Base-by-base conservation (phyloP, 2,329 filamentous ascomycete species). In the Ceratocystis eucalypticola region DNA sequence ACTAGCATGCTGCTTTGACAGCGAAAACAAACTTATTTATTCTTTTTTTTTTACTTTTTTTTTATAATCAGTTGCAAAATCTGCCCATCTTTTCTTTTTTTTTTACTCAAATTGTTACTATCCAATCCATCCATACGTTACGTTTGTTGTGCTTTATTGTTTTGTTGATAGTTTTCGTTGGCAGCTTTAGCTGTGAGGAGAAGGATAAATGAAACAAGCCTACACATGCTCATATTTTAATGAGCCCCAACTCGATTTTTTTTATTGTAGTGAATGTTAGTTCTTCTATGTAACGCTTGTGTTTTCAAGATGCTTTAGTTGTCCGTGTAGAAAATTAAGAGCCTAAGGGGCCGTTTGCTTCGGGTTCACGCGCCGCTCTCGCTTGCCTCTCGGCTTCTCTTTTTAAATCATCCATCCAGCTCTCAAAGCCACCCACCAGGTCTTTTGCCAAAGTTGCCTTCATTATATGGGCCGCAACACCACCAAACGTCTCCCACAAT, bases 401-500 rank as follows among this genome's bases (percentile, higher is more conserved):
- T 74, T 76, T 78, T 66, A 80, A 67, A 37, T 75, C 77, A 37
- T 71, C 71, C 67, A 72, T 74, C 75, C 77, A 79, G 64, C 73
- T 72, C 22, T 71, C 72, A 69, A 79, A 76, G 17, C 75, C 74
- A 5, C 70, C 71, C 41, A 72, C 69, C 33, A 80, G 68, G 68
- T 71, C 69, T 0, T 53, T 65, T 1, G 74, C 75, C 20, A 74
- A 72, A 1, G 72, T 69, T 30, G 70, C 45, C 70, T 70, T 74
- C 6, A 79, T 72, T 17, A 75, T 70, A 5, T 72, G 71, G 5
- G 73, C 76, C 62, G 78, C 37, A 3, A 73, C 64, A 0, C 78
- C 78, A 20, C 75, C 75, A 70, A 79, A 79, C 10, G 78, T 80
- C 73, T 80, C 78, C 75, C 75, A 79, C 70, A 73, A 76, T 12